These are phyloP conservation scores for Penicillium decumbens DNA, from an alignment of 2,329 filamentous ascomycete genomes.

Conservation along the genomic window DNA sequence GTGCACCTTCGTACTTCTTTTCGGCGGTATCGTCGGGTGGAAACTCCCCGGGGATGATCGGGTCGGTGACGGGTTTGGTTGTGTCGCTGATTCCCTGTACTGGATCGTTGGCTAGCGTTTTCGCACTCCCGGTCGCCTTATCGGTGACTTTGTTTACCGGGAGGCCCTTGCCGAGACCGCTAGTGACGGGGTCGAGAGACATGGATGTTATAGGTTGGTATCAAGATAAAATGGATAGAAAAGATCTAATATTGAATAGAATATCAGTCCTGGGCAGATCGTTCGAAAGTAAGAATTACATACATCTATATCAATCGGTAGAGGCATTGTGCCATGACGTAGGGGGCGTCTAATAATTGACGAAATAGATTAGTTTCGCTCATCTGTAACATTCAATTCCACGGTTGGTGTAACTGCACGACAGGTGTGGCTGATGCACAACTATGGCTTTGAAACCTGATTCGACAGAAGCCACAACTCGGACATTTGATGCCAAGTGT, in stretches of 20 bases:
- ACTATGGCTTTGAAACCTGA: background rate
- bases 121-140: slow-evolving; percentile 13
- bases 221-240: background rate
- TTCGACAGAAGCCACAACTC: background rate
- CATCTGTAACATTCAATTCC: background rate
- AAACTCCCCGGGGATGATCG: slow-evolving; percentile 25
- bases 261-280: background rate
- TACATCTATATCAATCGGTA: slow-evolving; percentile 14
- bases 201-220: slow-evolving; percentile 9
- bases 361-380: slow-evolving; percentile 16
- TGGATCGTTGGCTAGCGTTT: slow-evolving; percentile 13
- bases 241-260: background rate
- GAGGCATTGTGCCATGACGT: slow-evolving; percentile 17
- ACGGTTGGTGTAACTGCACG: slow-evolving; percentile 2
- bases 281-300: background rate
- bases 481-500: background rate
- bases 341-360: slow-evolving; percentile 21
- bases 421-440: background rate
- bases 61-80: slow-evolving; percentile 18
- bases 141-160: slow-evolving; percentile 19
- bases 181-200: slow-evolving; percentile 26
- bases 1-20: slow-evolving; percentile 11
- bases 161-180: slow-evolving; percentile 18
- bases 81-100: slow-evolving; percentile 15
- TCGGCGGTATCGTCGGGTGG: slow-evolving; percentile 22